Evolutionary conservation across 192 early-diverging fungal species (phyloP), one percentile per base, ranked within the genome.

Genomic region (Geosiphon pyriformis): DNA sequence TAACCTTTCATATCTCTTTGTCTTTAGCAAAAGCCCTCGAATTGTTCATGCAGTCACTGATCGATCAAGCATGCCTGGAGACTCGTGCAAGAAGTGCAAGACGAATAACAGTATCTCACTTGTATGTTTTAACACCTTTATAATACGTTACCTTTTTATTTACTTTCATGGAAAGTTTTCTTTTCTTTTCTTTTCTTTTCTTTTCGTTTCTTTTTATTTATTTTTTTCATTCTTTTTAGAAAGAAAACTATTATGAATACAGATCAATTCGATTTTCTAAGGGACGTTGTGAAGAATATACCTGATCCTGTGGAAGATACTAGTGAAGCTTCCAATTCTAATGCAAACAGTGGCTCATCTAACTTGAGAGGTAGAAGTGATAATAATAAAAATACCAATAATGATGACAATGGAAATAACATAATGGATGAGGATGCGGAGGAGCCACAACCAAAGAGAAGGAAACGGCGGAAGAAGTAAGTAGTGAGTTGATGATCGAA

Each of bases 251-350:
- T 98, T 10, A 70, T 86, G 67, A 85, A 76, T 52, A 91, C 85
- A 17, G 92, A 92, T 27, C 86, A 92, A 75, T 98, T 96, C 72
- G 96, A 98, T 74, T 98, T 98, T 77, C 74, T 98, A 52, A 87
- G 86, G 67, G 92, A 94, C 62, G 80, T 92, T 54, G 93, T 98
- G 2, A 88, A 86, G 53, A 74, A 82, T 34, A 82, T 98, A 7
- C 87, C 88, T 3, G 94, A 96, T 64, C 83, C 81, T n/a, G 70
- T 72, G 48, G 77, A 70, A 47, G 33, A 48, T 4, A 17, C 55
- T 23, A 49, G 61, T 8, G 61, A 59, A 52, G 61, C 54, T 22
- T 48, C 69, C 15, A 59, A 34, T 11, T 51, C 50, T n/a, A 6
- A 20, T 11, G 22, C 31, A 26, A 22, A 18, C 47, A 18, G 12